phyloP scores from a whole-genome alignment of 1,284 basidiomycete genomes.

The Porodaedalea pini region DNA sequence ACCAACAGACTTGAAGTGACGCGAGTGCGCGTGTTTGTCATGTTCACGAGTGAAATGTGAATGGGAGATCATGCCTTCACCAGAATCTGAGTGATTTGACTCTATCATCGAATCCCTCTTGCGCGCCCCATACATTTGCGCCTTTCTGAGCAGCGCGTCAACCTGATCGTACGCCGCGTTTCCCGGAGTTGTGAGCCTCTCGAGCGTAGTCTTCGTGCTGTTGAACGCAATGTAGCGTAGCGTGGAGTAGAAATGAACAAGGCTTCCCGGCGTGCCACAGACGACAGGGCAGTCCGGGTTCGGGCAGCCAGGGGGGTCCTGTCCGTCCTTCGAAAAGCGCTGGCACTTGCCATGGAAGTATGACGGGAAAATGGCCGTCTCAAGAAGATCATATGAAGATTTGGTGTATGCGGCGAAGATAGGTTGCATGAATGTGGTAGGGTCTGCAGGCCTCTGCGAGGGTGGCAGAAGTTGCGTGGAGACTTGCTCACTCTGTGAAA shows the following conservation, averaged over 20 bases:
- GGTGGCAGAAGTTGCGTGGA: conserved; percentile 33
- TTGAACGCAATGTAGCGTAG: conserved; percentile 51
- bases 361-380: conserved; percentile 53
- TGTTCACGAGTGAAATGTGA: background rate
- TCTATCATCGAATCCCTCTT: no score
- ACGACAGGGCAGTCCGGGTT: conserved; percentile 73
- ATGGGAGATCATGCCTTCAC: background rate
- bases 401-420: conserved; percentile 44
- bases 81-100: background rate
- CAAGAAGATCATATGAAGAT: conserved; percentile 41
- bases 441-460: conserved; percentile 31
- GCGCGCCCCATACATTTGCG: no score
- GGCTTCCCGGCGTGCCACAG: conserved; percentile 75
- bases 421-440: conserved; percentile 42
- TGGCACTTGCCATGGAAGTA: conserved; percentile 77
- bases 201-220: conserved; percentile 37
- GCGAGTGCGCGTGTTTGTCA: background rate
- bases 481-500: conserved; percentile 37
- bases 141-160: conserved; percentile 36
- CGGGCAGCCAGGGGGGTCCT: conserved; percentile 64
- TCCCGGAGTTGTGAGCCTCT: conserved; percentile 34
- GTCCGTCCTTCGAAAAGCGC: conserved; percentile 37
- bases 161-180: conserved; percentile 41
- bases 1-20: background rate
- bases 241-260: conserved; percentile 60